These are phyloP conservation scores for Ophiostoma novo-ulmi DNA, from an alignment of 2,329 filamentous ascomycete species.

Conservation along the genomic window DNA sequence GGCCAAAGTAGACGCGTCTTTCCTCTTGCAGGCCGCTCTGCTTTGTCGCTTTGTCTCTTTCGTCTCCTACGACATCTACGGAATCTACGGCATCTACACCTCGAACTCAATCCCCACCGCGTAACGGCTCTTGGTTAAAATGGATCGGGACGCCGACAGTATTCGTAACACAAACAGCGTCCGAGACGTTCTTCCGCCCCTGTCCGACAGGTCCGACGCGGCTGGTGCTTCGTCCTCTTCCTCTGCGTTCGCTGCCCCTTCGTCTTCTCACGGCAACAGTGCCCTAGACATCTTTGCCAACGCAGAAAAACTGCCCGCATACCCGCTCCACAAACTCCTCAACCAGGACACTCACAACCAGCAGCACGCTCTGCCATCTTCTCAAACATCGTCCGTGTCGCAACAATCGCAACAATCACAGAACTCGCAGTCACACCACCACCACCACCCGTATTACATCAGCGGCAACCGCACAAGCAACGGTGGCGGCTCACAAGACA, in stretches of 20 bases:
- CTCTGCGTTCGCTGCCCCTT: not conserved
- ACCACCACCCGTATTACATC: constrained; percentile 12
- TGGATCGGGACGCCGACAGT: constrained; percentile 26
- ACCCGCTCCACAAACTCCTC: constrained; percentile 18
- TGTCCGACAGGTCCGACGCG: constrained; percentile 28
- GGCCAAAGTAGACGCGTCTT: constrained; percentile 2
- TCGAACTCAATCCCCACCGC: not conserved
- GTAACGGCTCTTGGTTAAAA: constrained; percentile 25
- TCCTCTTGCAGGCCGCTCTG: not conserved
- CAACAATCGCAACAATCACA: constrained; percentile 19
- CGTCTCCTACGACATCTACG: not conserved
- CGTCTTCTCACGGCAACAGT: constrained; percentile 22
- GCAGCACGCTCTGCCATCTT: constrained; percentile 22
- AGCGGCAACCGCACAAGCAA: constrained; percentile 16
- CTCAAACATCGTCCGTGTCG: not conserved
- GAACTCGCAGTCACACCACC: constrained; percentile 24
- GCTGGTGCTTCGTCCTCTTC: constrained; percentile 9
- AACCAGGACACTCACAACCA: constrained; percentile 20
- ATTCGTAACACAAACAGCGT: constrained; percentile 17
- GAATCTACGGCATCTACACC: constrained; percentile 1
- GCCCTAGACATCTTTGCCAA: constrained; percentile 22
- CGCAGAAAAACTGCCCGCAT: constrained; percentile 22
- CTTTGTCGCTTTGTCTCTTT: not conserved
- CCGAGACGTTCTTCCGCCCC: constrained; percentile 27
- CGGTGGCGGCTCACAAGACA: constrained; percentile 35